Evolutionary conservation across 208 protist genomes (phyloP), one percentile per base, ranked within the genome.

Genomic region (Pavlovales sp.): DNA sequence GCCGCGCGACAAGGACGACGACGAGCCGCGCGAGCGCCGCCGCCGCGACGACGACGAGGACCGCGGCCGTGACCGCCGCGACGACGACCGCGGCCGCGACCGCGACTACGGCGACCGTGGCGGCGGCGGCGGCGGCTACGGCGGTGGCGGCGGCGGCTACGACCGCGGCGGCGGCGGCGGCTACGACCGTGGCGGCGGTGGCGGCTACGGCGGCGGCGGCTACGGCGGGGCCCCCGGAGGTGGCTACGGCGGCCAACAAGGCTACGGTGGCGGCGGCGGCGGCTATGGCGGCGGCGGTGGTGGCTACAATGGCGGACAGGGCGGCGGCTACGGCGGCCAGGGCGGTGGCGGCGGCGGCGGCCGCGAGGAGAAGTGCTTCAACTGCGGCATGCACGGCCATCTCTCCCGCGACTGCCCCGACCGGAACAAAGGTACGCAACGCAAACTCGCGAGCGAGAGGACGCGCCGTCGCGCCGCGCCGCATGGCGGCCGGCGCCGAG

Each of bases 381-480:
- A 77, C 75, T 77, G 75, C 75, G 75, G 75, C 75, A 36, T 30
- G 75, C 36, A 10, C 11, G 75, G 75, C 75, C 75, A 77, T 34
- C 75, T 77, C 34, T 36, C 75, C 11, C 75, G 75, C n/a, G 75
- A 77, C 34, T 77, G 75, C 22, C 75, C 75, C n/a, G 75, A 77
- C 10, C 75, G 57, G 11, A 77, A 36, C 75, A 36, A 39, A 77
- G 75, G 75, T 39, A 71, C 7, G 20, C 44, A 57, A 20, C 44
- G 44, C 44, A 57, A 7, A 57, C 44, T 7, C 44, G 44, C 44
- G 44, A 57, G 44, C 7, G 20, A 57, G 57, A 71, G 14, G 57
- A 28, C 57, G 57, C 26, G 57, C 57, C 57, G 57, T 28, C 22
- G 57, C 57, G 57, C 22, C 57, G 57, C 22, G 57, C 57, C 22